These are phyloP conservation scores for Dictyostelium citrinum DNA, from an alignment of 78 protist species.

Conservation along the genomic window DNA sequence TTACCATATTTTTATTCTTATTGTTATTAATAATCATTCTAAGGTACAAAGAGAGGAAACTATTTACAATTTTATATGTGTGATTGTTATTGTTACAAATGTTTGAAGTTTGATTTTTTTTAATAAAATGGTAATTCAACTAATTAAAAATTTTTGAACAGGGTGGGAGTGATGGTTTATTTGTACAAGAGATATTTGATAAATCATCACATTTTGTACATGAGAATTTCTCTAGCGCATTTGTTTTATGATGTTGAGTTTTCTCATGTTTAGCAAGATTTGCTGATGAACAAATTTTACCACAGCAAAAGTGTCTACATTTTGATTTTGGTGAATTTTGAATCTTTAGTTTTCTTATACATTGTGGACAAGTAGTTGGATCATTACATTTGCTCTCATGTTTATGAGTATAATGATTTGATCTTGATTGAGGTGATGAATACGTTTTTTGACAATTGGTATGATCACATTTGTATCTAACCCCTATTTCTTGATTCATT, in stretches of 20 bases:
- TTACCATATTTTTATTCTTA: neutral
- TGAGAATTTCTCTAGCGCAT: neutral
- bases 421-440: conserved; percentile 5
- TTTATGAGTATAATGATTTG: neutral
- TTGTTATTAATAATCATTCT: neutral
- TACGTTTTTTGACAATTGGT: neutral
- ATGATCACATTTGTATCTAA: neutral
- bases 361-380: neutral
- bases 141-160: neutral
- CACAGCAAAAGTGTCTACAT: conserved; percentile 2
- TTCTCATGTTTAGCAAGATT: conserved; percentile 1
- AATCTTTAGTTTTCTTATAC: neutral
- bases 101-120: too few relatives aligned
- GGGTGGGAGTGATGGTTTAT: neutral
- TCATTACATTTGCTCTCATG: neutral
- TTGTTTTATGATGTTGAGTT: neutral
- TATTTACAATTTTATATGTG: neutral
- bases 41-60: too few relatives aligned
- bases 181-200: neutral
- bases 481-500: neutral
- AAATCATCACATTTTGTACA: neutral
- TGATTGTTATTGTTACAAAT: neutral
- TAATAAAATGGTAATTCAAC: too few relatives aligned
- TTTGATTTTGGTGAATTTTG: neutral
- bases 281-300: neutral